Base-by-base conservation (phyloP, 2,329 filamentous ascomycete genomes). In the Aspergillus flavus region DNA sequence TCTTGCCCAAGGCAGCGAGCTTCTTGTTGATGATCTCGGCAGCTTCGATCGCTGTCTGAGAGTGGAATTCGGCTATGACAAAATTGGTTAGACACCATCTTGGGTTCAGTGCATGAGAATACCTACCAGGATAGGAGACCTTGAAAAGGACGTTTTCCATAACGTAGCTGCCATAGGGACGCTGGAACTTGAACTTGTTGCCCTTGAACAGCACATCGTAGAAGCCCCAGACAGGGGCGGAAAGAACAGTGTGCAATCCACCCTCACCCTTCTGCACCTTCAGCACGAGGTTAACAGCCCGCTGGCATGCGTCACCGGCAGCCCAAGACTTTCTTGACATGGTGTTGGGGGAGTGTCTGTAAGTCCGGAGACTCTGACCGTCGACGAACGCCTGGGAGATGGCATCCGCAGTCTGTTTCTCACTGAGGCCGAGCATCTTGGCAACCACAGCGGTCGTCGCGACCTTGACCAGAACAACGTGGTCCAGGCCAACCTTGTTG, bases 91-190 rank as follows among this genome's bases (percentile, higher is more conserved):
- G 23, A 32, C 19, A 7, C 32, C 26, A n/a, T 28, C 6, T 14
- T 3, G 11, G n/a, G 2, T 54, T 6, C 10, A 23, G 36, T 12
- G 11, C 0, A 28, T 21, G 53, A n/a, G n/a, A 48, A n/a, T 21
- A 75, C 86, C 78, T 84, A 93, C 91, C 91, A 76, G 94, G 94
- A 80, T 97, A 98, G 53, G 95, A 99, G 65, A 99, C 95, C 88
- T 99, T 99, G 90, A 99, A 99, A 68, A 99, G 89, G 65, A 99
- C 93, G 76, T 98, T 99, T 88, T 99, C 95, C 95, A 99, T 99
- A 70, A 99, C 95, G 80, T 99, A 99, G 85, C 91, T 96, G 77
- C 94, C 94, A 77, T 99, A 99, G 63, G 90, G 89, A 67, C 95
- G 89, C 85, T 98, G 94, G 86, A 97, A 99, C 80, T 93, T 85